Evolutionary conservation across 495 filamentous ascomycete genomes (phyloP).

Genomic region (Aspergillus ostianus): DNA sequence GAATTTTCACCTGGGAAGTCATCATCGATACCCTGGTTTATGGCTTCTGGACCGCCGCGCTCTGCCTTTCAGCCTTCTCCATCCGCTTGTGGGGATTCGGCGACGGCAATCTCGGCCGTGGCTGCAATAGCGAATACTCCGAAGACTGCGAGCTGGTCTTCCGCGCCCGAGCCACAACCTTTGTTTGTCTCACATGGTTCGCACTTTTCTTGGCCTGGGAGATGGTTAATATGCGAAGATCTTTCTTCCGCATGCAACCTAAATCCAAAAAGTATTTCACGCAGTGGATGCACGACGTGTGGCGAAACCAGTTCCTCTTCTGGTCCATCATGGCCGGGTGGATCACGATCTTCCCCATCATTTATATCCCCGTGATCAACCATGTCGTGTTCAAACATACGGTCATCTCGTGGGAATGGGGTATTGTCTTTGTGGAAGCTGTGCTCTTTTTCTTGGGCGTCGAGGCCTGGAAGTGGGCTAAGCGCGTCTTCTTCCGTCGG

Average conservation of each 20-base stretch:
- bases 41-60: constrained; percentile 65
- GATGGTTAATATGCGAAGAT: constrained; percentile 60
- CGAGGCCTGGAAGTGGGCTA: constrained; percentile 63
- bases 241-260: constrained; percentile 62
- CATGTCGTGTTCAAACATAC: constrained; percentile 63
- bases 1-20: constrained; percentile 68
- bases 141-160: constrained; percentile 46
- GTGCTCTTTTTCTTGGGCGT: constrained; percentile 58
- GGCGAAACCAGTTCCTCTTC: constrained; percentile 68
- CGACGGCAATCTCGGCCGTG: constrained; percentile 57
- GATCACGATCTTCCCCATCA: constrained; percentile 61
- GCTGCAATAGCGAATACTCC: constrained; percentile 61
- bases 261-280: constrained; percentile 46
- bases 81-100: constrained; percentile 66
- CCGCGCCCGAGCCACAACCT: constrained; percentile 62
- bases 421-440: constrained; percentile 51
- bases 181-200: constrained; percentile 64
- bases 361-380: constrained; percentile 68
- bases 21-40: constrained; percentile 68
- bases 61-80: constrained; percentile 63
- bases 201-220: constrained; percentile 66
- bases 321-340: constrained; percentile 62
- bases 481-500: constrained; percentile 45
- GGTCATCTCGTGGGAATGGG: constrained; percentile 67
- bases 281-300: constrained; percentile 55